phyloP scores from a whole-genome alignment of 257 asterid genomes.

The Nicotiana obtusifolia region DNA sequence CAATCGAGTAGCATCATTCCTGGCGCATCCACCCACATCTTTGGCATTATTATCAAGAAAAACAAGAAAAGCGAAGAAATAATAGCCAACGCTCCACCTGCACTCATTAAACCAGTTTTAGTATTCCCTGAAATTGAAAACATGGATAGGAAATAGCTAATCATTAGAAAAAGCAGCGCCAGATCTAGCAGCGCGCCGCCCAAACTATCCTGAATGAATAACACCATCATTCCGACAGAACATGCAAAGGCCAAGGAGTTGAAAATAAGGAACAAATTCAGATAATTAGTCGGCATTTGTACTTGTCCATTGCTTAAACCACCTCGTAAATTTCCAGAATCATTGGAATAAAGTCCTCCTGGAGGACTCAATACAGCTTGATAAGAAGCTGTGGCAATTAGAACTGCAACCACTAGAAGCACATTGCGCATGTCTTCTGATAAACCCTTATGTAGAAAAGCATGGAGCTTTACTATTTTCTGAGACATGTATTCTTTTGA shows the following conservation, averaged over 20 bases:
- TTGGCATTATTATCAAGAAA: background rate
- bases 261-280: background rate
- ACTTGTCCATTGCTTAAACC: background rate
- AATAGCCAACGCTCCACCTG: background rate
- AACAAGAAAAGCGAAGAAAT: background rate
- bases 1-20: too few species aligned
- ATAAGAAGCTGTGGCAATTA: slow-evolving; percentile 4
- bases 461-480: background rate
- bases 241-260: background rate
- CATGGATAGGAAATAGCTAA: background rate
- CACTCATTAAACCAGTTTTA: background rate
- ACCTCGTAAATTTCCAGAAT: background rate
- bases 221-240: background rate
- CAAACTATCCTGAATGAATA: background rate
- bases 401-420: background rate
- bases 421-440: background rate
- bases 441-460: background rate
- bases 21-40: background rate
- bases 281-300: background rate
- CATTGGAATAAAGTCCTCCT: background rate
- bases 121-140: background rate
- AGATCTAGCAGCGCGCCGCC: background rate
- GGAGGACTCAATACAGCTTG: slow-evolving; percentile 11
- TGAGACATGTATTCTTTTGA: background rate
- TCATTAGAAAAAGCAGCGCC: background rate